phyloP scores from a whole-genome alignment of 768 basidiomycete species.

The Tricholoma flavovirens region DNA sequence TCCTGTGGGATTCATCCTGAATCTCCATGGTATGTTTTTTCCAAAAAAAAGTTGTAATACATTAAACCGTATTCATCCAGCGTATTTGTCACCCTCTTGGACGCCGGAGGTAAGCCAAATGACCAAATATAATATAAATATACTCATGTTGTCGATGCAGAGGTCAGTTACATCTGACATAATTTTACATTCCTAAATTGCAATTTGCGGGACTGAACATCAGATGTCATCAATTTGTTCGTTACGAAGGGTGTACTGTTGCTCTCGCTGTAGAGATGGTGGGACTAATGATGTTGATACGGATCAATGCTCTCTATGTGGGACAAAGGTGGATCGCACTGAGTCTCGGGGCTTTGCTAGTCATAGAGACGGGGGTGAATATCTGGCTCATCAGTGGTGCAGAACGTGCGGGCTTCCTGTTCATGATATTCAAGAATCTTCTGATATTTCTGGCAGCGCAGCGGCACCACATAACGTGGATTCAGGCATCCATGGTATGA shows the following conservation, averaged over 20 bases:
- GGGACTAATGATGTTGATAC: conserved; percentile 54
- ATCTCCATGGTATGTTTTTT: conserved; percentile 40
- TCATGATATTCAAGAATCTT: background rate
- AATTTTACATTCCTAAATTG: background rate
- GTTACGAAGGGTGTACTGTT: conserved; percentile 45
- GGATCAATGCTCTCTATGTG: conserved; percentile 36
- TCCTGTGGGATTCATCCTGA: conserved; percentile 55
- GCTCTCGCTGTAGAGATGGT: conserved; percentile 45
- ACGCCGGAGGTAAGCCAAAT: conserved; percentile 35
- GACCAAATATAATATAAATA: background rate
- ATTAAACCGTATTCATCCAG: no score
- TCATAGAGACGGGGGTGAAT: conserved; percentile 41
- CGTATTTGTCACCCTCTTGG: conserved; percentile 38
- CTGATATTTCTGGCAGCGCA: conserved; percentile 7
- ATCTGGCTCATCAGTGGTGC: conserved; percentile 42
- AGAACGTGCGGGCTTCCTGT: conserved; percentile 36
- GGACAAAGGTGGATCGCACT: conserved; percentile 26
- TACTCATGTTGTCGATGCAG: background rate
- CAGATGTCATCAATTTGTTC: conserved; percentile 39
- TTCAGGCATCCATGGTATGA: conserved; percentile 31
- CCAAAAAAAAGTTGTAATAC: no score
- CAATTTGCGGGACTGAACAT: conserved; percentile 10
- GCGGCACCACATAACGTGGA: conserved; percentile 35
- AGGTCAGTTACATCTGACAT: background rate
- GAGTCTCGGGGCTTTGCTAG: conserved; percentile 30